phyloP scores from a whole-genome alignment of 805 yeast species.

The Clavispora santaluciae region DNA sequence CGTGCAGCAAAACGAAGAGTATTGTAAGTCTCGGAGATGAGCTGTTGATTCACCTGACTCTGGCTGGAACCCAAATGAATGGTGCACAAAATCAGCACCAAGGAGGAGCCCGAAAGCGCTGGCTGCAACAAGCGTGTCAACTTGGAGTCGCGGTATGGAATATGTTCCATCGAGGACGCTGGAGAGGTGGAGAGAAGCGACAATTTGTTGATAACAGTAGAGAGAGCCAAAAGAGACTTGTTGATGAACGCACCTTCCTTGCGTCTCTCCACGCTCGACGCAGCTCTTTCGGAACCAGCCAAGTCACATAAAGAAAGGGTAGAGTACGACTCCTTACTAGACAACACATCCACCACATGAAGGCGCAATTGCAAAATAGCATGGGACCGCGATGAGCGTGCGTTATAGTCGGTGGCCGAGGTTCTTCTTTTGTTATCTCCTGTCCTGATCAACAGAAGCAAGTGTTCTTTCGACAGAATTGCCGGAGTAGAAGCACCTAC shows the following conservation, averaged over 20 bases:
- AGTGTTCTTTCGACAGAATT: slow-evolving; percentile 54
- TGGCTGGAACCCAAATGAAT: slow-evolving; percentile 53
- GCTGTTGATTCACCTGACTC: slow-evolving; percentile 28
- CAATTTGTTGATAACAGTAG: slow-evolving; percentile 85
- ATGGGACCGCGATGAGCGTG: slow-evolving; percentile 86
- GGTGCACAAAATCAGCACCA: slow-evolving; percentile 84
- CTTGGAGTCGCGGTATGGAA: slow-evolving; percentile 92
- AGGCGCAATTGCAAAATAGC: slow-evolving; percentile 75
- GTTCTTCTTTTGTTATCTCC: slow-evolving; percentile 80
- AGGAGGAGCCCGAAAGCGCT: slow-evolving; percentile 80
- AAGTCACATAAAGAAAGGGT: slow-evolving; percentile 85
- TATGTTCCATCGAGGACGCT: slow-evolving; percentile 45
- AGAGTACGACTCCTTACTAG: slow-evolving; percentile 42
- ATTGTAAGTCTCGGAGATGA: slow-evolving; percentile 74
- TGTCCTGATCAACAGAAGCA: slow-evolving; percentile 50
- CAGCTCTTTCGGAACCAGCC: slow-evolving; percentile 90
- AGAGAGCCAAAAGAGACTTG: slow-evolving; percentile 82
- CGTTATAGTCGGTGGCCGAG: slow-evolving; percentile 84
- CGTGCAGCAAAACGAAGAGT: slow-evolving; percentile 90
- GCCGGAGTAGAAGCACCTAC: slow-evolving; percentile 64
- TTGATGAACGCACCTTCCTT: slow-evolving; percentile 93
- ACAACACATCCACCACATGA: slow-evolving; percentile 35
- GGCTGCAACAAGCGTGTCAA: slow-evolving; percentile 88
- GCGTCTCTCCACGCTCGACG: slow-evolving; percentile 68
- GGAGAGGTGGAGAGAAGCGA: slow-evolving; percentile 32